phyloP scores from a whole-genome alignment of 2,329 filamentous ascomycete species.

The Colletotrichum aenigma region DNA sequence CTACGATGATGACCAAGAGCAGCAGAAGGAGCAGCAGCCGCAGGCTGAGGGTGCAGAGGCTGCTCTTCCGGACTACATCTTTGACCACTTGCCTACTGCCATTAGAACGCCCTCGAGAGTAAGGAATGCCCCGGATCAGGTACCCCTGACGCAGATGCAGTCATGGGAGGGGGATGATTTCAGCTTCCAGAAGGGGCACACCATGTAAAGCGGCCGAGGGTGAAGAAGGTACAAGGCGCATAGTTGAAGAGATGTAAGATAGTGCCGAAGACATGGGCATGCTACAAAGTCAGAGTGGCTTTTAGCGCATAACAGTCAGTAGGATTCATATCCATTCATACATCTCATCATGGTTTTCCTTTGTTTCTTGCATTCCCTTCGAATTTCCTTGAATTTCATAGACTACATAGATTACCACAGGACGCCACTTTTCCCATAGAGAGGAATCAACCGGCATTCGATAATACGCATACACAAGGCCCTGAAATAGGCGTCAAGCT shows the following conservation, averaged over 20 bases:
- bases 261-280: background rate
- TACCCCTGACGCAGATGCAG: background rate
- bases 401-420: background rate
- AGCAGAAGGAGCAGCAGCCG: background rate
- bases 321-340: background rate
- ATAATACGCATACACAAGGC: accelerated
- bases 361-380: background rate
- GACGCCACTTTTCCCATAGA: too few relatives aligned
- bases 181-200: background rate
- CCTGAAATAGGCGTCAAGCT: background rate
- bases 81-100: background rate
- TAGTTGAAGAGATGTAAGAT: background rate
- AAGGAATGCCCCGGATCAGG: background rate
- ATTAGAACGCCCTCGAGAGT: background rate
- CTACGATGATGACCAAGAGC: background rate
- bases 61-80: background rate
- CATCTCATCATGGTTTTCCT: background rate
- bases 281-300: too few relatives aligned
- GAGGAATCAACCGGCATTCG: too few relatives aligned
- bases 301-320: accelerated
- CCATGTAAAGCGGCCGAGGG: accelerated
- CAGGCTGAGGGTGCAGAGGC: background rate
- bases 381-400: background rate
- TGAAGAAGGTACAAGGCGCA: accelerated
- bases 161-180: background rate